Base-by-base conservation (phyloP, 345 rosid genomes). In the Boechera divaricarpa region DNA sequence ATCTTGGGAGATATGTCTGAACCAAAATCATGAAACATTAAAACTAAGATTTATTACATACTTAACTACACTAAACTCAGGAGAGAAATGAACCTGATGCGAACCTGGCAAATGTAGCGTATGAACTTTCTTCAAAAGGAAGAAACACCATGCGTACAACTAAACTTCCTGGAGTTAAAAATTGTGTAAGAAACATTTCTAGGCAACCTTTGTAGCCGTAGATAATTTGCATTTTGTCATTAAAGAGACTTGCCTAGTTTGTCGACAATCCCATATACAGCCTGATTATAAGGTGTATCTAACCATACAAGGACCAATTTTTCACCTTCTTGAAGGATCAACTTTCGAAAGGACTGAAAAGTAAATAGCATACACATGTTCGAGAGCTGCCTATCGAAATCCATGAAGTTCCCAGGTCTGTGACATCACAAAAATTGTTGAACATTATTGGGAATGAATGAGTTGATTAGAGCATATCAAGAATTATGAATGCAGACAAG, bases 241-340 rank as follows among this genome's bases (percentile, higher is more conserved):
- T 8, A 53, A 45, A 11, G 18, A 45, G 51, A 56, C 77, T 77
- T 79, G 89, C 97, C 98, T 81, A 96, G 81, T 81, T 90, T 96
- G 79, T 96, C 96, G 71, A 96, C 96, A 21, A 91, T 89, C 48
- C 98, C 98, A 80, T 93, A 93, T 24, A 91, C 95, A 69, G 97
- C 99, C 79, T 93, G 98, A 80, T 96, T 93, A 73, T 91, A 91
- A 57, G 98, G 96, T 69, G 97, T 96, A 80, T 91, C 99, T 63
- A 96, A 76, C 97, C 96, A 91, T 24, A 93, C 98, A 69, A 96
- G 98, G 73, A 95, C 90, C 76, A 92, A 64, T 77, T 95, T 92
- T 84, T 95, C 99, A 63, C 98, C 98, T 79, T 92, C 98, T 82
- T 95, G 99, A 77, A 95, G 99, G 53, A 95, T 83, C 77, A 95